These are phyloP conservation scores for Hypomontagnella submonticulosa DNA, from an alignment of 495 filamentous ascomycete species.

Conservation along the genomic window DNA sequence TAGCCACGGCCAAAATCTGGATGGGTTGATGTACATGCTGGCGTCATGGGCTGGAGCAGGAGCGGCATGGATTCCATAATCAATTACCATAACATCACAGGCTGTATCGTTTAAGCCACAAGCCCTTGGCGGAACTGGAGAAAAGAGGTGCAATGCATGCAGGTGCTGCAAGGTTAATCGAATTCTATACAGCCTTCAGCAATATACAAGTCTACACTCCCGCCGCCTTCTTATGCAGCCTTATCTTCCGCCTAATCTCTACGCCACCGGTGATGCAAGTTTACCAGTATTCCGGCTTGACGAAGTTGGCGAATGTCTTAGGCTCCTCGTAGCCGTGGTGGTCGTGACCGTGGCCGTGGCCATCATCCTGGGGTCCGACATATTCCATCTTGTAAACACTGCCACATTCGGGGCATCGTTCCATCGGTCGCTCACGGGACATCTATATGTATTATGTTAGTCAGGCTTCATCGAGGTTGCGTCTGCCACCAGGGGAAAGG, in stretches of 20 bases:
- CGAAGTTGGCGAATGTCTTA: constrained; percentile 92
- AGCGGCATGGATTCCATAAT: too few relatives aligned
- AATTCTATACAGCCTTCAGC: constrained; percentile 43
- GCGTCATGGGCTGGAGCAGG: constrained; percentile 13
- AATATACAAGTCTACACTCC: constrained; percentile 42
- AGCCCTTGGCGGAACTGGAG: not conserved
- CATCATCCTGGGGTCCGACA: constrained; percentile 80
- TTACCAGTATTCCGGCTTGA: constrained; percentile 92
- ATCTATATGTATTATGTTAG: constrained; percentile 62
- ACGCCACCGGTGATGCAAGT: not conserved
- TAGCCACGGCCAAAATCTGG: too few relatives aligned
- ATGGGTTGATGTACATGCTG: not conserved
- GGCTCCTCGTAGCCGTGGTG: constrained; percentile 76
- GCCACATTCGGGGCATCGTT: constrained; percentile 96
- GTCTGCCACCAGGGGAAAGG: not conserved
- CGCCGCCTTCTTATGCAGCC: constrained; percentile 24
- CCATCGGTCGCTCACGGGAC: constrained; percentile 87
- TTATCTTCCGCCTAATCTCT: constrained; percentile 14
- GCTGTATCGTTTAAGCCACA: too few relatives aligned
- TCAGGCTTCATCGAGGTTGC: not conserved
- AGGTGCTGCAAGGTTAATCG: constrained; percentile 33
- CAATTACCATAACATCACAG: too few relatives aligned
- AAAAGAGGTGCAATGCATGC: constrained; percentile 13
- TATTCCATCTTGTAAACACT: constrained; percentile 97
- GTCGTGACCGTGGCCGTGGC: constrained; percentile 62